Evolutionary conservation across 2,329 filamentous ascomycete species (phyloP), one percentile per base, ranked within the genome.

Genomic region (Aquanectria penicillioides): DNA sequence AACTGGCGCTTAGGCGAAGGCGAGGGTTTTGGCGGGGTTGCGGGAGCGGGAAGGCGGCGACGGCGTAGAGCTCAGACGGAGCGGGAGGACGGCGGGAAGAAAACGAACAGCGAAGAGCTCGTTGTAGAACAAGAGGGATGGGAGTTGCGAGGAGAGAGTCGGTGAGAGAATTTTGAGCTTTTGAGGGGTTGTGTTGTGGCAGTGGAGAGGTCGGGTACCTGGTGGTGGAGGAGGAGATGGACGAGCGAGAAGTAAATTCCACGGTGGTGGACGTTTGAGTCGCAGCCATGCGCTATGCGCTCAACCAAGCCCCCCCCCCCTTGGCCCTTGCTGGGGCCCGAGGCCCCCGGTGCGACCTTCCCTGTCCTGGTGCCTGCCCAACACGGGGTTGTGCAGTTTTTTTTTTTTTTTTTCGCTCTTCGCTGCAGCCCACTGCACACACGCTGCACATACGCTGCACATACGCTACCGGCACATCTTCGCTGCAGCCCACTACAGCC

Each of bases 121-220:
- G 38, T 46, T 37, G 33, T 36, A 13, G 34, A 47, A 26, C 26
- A 52, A 36, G 28, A 49, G 41, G 36, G 44, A 31, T 36, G 44
- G 17, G 33, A 37, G 48, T 41, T 58, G 38, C 31, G 25, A 18
- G 37, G 40, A 26, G 54, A 46, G 54, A 56, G 53, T 58, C 48
- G 55, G 55, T 58, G 55, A 58, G 55, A 58, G 55, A 58, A 53
- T 58, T 58, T 58, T 52, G 33, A 36, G 18, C 26, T 51, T 52
- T 57, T 58, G 55, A 58, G 55, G 55, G 55, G 48, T 58, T 52
- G 48, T 52, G 49, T 36, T 52, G 48, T 58, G 55, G 55, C 48
- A 50, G 53, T 38, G 50, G 50, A 53, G n/a, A n/a, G 50, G 50
- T 41, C 48, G 34, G 43, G 51, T 56, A 56, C 53, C 53, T 43